Evolutionary conservation across 2,329 filamentous ascomycete genomes (phyloP).

Genomic region (Diatrype stigma): DNA sequence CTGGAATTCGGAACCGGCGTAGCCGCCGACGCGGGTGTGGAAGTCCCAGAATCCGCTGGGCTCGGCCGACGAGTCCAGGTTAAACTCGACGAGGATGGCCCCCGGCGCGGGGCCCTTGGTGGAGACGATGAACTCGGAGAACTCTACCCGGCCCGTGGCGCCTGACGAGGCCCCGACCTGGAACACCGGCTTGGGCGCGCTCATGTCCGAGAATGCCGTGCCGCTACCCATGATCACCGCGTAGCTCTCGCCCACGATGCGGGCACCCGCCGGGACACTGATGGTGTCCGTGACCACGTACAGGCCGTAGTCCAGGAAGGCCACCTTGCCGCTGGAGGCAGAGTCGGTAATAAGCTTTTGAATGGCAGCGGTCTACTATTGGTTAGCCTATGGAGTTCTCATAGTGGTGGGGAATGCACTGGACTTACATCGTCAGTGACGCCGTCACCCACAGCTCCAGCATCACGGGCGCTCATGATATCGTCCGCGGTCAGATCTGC

Average conservation of each 20-base stretch:
- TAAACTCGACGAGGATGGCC: slow-evolving; percentile 70
- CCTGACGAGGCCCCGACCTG: slow-evolving; percentile 58
- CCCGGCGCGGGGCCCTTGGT: slow-evolving; percentile 64
- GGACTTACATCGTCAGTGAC: slow-evolving; percentile 57
- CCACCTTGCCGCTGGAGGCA: slow-evolving; percentile 41
- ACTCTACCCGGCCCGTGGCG: slow-evolving; percentile 62
- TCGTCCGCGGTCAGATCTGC: slow-evolving; percentile 48
- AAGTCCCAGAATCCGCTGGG: slow-evolving; percentile 67
- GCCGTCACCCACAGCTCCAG: slow-evolving; percentile 67
- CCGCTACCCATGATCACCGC: slow-evolving; percentile 51
- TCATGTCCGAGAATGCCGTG: slow-evolving; percentile 50
- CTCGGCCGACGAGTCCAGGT: slow-evolving; percentile 47
- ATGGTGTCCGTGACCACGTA: slow-evolving; percentile 49
- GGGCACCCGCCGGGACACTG: slow-evolving; percentile 37
- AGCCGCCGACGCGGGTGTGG: slow-evolving; percentile 71
- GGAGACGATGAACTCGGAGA: slow-evolving; percentile 67
- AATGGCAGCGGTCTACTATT: slow-evolving; percentile 45
- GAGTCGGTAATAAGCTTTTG: slow-evolving; percentile 53
- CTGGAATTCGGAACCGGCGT: slow-evolving; percentile 64
- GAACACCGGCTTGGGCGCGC: slow-evolving; percentile 59
- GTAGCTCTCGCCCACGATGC: slow-evolving; percentile 30
- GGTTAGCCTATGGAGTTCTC: slow-evolving; percentile 39
- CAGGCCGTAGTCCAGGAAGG: slow-evolving; percentile 54
- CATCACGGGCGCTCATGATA: slow-evolving; percentile 51
- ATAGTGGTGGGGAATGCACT: slow-evolving; percentile 40